A percentile compares a stretch with the other conserved stretches of the same genome.
phyloP scores from a whole-genome alignment of 2,329 filamentous ascomycete species.

The Clonostachys byssicola region DNA sequence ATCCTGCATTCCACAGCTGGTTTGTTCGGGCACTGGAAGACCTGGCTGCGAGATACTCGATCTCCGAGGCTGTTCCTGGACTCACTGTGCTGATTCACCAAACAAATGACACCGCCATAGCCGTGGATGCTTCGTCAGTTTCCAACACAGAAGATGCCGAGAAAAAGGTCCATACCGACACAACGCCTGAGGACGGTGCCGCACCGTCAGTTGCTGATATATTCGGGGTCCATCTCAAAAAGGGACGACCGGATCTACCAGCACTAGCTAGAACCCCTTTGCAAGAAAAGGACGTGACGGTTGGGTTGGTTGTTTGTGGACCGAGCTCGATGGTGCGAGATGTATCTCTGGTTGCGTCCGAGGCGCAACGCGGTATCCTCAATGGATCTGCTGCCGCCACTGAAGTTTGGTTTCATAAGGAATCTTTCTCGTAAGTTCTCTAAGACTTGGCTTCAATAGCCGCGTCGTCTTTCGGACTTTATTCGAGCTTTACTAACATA shows the following conservation, averaged over 20 bases:
- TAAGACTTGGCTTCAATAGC: too few species aligned
- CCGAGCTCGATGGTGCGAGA: constrained; percentile 14
- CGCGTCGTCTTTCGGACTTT: too few species aligned
- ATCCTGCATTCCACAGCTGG: constrained; percentile 4
- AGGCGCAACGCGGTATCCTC: constrained; percentile 9
- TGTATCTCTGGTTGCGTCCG: constrained; percentile 8
- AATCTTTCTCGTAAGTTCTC: constrained; percentile 12
- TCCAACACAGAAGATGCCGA: background rate
- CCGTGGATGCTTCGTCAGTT: background rate
- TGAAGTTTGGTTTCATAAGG: constrained; percentile 16
- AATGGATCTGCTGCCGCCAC: constrained; percentile 1
- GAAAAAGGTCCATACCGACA: constrained; percentile 1
- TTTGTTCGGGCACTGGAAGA: constrained; percentile 1
- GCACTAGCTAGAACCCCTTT: constrained; percentile 3
- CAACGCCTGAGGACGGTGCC: background rate
- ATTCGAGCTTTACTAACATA: too few species aligned
- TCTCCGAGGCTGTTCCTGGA: background rate
- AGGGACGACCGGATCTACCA: constrained; percentile 9
- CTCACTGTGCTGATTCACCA: constrained; percentile 1
- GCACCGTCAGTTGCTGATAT: constrained; percentile 1
- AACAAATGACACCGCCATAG: background rate
- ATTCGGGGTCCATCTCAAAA: too few species aligned
- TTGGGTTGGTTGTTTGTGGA: constrained; percentile 14
- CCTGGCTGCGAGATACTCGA: background rate
- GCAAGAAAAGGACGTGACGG: constrained; percentile 2